Evolutionary conservation across 192 early-diverging fungal genomes (phyloP).

Genomic region (Linnemannia exigua): DNA sequence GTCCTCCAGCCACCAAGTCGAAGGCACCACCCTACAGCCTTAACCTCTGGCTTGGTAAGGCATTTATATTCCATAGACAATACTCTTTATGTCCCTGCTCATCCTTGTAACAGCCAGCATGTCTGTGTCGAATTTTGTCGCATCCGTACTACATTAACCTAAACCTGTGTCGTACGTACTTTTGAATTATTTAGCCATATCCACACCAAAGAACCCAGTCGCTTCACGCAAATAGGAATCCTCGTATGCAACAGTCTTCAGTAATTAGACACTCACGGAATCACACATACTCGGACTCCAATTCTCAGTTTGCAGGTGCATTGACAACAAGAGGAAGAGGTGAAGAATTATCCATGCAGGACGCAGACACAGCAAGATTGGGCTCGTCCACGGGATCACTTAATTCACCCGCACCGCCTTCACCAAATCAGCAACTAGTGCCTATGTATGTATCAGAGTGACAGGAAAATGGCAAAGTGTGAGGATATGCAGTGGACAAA

Average conservation of each 20-base stretch:
- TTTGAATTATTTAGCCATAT: constrained; percentile 33
- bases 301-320: not conserved
- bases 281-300: constrained; percentile 30
- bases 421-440: constrained; percentile 30
- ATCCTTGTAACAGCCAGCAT: not conserved
- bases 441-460: constrained; percentile 13
- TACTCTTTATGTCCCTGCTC: not conserved
- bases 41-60: constrained; percentile 29
- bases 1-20: constrained; percentile 16
- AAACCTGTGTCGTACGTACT: not conserved
- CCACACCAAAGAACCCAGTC: constrained; percentile 37
- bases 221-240: constrained; percentile 10
- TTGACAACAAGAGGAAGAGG: not conserved
- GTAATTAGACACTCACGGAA: constrained; percentile 40
- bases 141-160: not conserved
- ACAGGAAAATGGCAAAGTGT: not conserved
- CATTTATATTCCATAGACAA: not conserved
- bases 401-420: not conserved
- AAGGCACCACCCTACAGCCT: constrained; percentile 21
- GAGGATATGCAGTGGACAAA: not conserved
- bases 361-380: not conserved
- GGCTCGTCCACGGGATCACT: not conserved
- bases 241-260: constrained; percentile 31
- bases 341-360: not conserved
- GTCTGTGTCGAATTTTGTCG: not conserved